Conservation (phyloP, 768 basidiomycete species). For the Psilocybe sp. region DNA sequence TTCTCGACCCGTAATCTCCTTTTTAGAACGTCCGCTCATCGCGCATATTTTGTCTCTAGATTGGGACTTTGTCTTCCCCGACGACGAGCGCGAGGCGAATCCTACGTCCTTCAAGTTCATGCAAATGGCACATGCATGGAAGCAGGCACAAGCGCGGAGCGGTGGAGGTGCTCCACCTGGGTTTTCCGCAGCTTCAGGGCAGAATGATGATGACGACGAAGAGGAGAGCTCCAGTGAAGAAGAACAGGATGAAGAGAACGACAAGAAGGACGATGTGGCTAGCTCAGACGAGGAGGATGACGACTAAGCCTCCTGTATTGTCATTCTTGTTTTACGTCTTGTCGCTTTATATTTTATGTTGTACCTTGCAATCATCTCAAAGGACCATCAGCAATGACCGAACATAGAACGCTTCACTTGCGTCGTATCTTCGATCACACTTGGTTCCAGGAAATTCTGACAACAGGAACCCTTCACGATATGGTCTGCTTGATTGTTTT, state of each 20-base stretch:
- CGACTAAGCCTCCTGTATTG: too few relatives aligned
- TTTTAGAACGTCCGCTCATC: conserved; percentile 39
- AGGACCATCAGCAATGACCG: too few relatives aligned
- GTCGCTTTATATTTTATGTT: too few relatives aligned
- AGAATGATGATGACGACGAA: neutral
- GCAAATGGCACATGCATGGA: conserved; percentile 94
- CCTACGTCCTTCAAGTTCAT: conserved; percentile 94
- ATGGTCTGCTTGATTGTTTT: too few relatives aligned
- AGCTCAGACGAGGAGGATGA: conserved; percentile 16
- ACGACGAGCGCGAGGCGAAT: conserved; percentile 93
- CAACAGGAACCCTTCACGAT: too few relatives aligned
- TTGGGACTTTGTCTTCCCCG: conserved; percentile 93
- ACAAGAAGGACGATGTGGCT: conserved; percentile 45
- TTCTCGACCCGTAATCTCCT: neutral
- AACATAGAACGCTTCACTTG: too few relatives aligned
- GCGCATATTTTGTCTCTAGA: conserved; percentile 87
- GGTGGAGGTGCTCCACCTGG: conserved; percentile 79
- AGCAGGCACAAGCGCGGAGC: conserved; percentile 79
- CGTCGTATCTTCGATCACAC: too few relatives aligned
- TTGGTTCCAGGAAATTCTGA: too few relatives aligned
- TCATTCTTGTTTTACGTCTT: too few relatives aligned
- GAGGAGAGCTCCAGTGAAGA: conserved; percentile 25
- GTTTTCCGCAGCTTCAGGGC: conserved; percentile 65
- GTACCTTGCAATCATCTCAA: too few relatives aligned
- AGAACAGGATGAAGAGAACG: conserved; percentile 46